Percentiles rank a stretch among this genome's conserved stretches.
Conservation (phyloP, 192 early-diverging fungal species). For the Coemansia sp. region DNA sequence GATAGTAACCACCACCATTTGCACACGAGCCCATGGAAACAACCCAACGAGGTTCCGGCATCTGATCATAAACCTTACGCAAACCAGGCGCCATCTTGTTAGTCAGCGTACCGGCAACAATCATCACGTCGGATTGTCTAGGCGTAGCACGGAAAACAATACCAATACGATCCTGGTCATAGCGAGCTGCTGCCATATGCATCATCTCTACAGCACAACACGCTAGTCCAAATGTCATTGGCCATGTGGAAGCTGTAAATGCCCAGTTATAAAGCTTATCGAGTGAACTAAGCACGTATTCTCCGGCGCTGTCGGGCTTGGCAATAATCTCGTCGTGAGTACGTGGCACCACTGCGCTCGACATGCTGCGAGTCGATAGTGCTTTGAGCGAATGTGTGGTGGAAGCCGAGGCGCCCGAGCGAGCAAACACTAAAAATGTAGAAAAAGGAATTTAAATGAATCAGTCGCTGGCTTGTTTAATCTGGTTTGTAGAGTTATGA, state of each 20-base stretch:
- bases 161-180: slow-evolving; percentile 97
- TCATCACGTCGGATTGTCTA: slow-evolving; percentile 98
- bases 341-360: slow-evolving; percentile 47
- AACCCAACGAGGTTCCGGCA: slow-evolving; percentile 98
- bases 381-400: slow-evolving; percentile 2
- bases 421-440: slow-evolving; percentile 20
- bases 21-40: slow-evolving; percentile 99
- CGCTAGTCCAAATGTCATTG: slow-evolving; percentile 88
- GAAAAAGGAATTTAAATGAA: background rate
- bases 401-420: slow-evolving; percentile 6
- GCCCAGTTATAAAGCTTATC: slow-evolving; percentile 94
- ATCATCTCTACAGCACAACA: slow-evolving; percentile 99
- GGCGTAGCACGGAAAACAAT: slow-evolving; percentile 97
- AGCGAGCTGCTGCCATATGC: slow-evolving; percentile 95
- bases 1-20: slow-evolving; percentile 98
- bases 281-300: slow-evolving; percentile 86
- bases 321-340: slow-evolving; percentile 52
- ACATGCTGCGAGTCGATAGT: slow-evolving; percentile 26
- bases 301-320: slow-evolving; percentile 57
- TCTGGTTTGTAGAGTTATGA: no score
- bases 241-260: slow-evolving; percentile 89
- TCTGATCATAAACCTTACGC: slow-evolving; percentile 74
- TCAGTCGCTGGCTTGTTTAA: background rate
- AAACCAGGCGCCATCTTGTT: slow-evolving; percentile 98
- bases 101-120: slow-evolving; percentile 96